These are phyloP conservation scores for Vitis hybrid DNA, from an alignment of 177 flowering plant species.

Conservation along the genomic window DNA sequence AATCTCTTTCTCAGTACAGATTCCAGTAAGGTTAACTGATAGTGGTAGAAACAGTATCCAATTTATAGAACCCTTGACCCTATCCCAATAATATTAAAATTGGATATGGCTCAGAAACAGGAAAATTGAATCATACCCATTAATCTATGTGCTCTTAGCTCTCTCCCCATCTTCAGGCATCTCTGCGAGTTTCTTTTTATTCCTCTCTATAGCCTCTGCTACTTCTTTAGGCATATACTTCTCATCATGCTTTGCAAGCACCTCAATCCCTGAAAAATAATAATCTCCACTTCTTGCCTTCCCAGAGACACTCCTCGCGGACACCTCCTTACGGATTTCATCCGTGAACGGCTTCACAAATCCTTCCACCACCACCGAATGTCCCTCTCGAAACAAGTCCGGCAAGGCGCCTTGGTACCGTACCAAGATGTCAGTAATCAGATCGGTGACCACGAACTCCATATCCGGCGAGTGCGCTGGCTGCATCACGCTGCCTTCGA, in stretches of 20 bases:
- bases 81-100: too few species aligned
- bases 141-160: constrained; percentile 4
- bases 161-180: constrained; percentile 23
- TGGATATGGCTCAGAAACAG: too few species aligned
- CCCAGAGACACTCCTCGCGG: constrained; percentile 35
- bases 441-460: constrained; percentile 85
- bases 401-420: constrained; percentile 74
- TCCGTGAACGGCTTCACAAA: constrained; percentile 63
- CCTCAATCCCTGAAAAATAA: constrained; percentile 74
- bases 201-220: constrained; percentile 80
- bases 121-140: constrained; percentile 9
- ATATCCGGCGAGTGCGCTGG: constrained; percentile 60
- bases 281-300: constrained; percentile 70
- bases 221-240: constrained; percentile 94
- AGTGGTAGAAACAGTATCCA: too few species aligned
- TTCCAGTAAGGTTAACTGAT: too few species aligned
- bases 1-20: too few species aligned
- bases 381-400: constrained; percentile 90
- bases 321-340: constrained; percentile 30
- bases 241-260: constrained; percentile 95
- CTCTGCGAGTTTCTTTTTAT: constrained; percentile 39
- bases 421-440: constrained; percentile 77
- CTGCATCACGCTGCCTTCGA: constrained; percentile 76
- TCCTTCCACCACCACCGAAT: constrained; percentile 92
- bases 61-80: too few species aligned